Evolutionary conservation across 2,329 filamentous ascomycete genomes (phyloP).

Genomic region (Epichloe typhina): DNA sequence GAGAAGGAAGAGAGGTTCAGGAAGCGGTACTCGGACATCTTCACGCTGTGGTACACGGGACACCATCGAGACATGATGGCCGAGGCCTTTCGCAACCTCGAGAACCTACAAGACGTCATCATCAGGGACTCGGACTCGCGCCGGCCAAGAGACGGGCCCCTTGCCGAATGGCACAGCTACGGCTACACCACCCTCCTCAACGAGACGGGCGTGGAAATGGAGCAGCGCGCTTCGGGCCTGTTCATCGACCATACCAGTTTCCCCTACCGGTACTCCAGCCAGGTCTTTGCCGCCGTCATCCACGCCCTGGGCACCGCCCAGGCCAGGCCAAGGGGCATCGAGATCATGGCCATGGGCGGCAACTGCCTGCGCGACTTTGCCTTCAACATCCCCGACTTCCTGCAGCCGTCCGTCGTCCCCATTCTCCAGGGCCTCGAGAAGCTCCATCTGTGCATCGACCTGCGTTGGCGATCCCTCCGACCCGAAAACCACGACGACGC

Average conservation of each 20-base stretch:
- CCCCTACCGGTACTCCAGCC: slow-evolving; percentile 12
- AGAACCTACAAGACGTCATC: slow-evolving; percentile 41
- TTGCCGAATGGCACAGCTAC: slow-evolving; percentile 39
- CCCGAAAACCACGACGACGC: no score
- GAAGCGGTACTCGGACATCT: slow-evolving; percentile 11
- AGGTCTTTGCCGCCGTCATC: slow-evolving; percentile 27
- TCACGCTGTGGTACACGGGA: slow-evolving; percentile 27
- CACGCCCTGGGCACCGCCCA: slow-evolving; percentile 28
- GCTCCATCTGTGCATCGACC: slow-evolving; percentile 27
- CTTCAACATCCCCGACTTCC: slow-evolving; percentile 31
- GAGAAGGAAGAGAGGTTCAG: slow-evolving; percentile 8
- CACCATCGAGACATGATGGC: slow-evolving; percentile 38
- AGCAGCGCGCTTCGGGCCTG: no score
- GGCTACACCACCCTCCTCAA: slow-evolving; percentile 27
- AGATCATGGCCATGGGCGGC: slow-evolving; percentile 29
- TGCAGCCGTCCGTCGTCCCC: slow-evolving; percentile 22
- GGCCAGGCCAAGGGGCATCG: slow-evolving; percentile 27
- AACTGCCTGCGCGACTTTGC: slow-evolving; percentile 24
- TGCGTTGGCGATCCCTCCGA: slow-evolving; percentile 4
- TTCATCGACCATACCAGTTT: no score
- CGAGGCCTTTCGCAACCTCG: slow-evolving; percentile 41
- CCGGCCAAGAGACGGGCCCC: slow-evolving; percentile 34
- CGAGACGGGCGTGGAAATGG: slow-evolving; percentile 18
- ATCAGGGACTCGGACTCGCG: slow-evolving; percentile 45
- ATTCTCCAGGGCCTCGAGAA: slow-evolving; percentile 33